Base-by-base conservation (phyloP, 2,329 filamentous ascomycete genomes). In the Penicillium nordicum region DNA sequence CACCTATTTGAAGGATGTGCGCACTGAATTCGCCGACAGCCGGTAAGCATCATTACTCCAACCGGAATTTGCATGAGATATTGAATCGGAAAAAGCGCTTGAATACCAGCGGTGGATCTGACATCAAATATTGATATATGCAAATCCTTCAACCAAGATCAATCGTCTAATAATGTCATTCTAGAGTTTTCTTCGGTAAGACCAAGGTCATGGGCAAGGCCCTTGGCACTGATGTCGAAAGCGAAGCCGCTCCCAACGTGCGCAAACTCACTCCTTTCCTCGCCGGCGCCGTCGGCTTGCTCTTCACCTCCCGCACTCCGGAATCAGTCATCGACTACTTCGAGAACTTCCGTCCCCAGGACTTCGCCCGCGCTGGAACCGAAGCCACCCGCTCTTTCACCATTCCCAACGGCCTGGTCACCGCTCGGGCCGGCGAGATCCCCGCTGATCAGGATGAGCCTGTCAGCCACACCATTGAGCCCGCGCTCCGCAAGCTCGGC, bases 171-270 rank as follows among this genome's bases (percentile, higher is more conserved):
- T 30, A 43, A 55, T 43, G n/a, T 40, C 7, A 48, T 53, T 57
- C 5, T 68, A 94, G 92, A 67, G 81, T 99, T 74, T 97, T 97
- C 85, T 97, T 97, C 78, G 94, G 93, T 79, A 99, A 97, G 81
- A 97, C 93, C 58, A 97, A 97, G 79, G 92, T 99, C 75, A 97
- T 97, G 92, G 87, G 90, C 68, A 93, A 94, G 78, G 92, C 94
- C 55, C 88, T 99, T 27, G 94, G 94, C 71, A 84, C 84, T 63
- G 87, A 82, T 52, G 82, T 86, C 64, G 88, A 89, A 70, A 88
- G 90, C 69, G 90, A 92, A 77, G 84, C 89, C 76, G 89, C 90
- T 65, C 84, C 89, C 43, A 90, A 90, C 72, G 85, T 94, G 68
- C 81, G 90, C 72, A 77, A 79, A 61, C 85, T 97, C 57, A 78